A percentile compares a stretch with the other conserved stretches of the same genome.
phyloP scores from a whole-genome alignment of 2,329 filamentous ascomycete genomes.

The Aureobasidium namibiae region DNA sequence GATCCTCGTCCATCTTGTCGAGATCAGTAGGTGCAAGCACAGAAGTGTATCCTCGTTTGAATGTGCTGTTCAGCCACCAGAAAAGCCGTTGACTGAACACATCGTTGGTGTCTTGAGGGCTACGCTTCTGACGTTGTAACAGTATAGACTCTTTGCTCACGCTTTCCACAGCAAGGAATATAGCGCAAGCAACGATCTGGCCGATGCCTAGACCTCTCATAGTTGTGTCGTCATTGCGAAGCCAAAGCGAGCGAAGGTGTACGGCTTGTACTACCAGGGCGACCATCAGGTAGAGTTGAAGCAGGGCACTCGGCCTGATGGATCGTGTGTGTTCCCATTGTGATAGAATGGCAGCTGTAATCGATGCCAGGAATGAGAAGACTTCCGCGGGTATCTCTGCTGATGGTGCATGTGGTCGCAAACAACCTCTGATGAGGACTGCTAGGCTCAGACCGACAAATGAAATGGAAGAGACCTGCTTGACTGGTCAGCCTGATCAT shows the following conservation, averaged over 20 bases:
- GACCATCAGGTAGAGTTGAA: slow-evolving; percentile 24
- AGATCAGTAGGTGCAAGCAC: slow-evolving; percentile 22
- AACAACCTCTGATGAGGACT: slow-evolving; percentile 16
- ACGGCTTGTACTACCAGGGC: slow-evolving; percentile 23
- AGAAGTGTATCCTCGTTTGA: slow-evolving; percentile 21
- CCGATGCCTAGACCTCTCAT: slow-evolving; percentile 15
- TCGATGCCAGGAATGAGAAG: slow-evolving; percentile 20
- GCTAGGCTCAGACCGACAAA: slow-evolving; percentile 21
- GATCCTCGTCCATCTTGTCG: slow-evolving; percentile 21
- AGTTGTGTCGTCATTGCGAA: slow-evolving; percentile 17
- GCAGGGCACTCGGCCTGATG: slow-evolving; percentile 21
- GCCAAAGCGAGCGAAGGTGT: slow-evolving; percentile 22
- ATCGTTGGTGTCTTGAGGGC: slow-evolving; percentile 30
- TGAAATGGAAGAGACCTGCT: slow-evolving; percentile 13
- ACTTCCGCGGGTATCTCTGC: slow-evolving; percentile 20
- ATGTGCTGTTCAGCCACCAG: slow-evolving; percentile 30
- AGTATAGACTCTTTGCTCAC: slow-evolving; percentile 21
- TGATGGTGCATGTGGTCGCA: background rate
- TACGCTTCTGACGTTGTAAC: slow-evolving; percentile 17
- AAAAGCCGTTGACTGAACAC: slow-evolving; percentile 30
- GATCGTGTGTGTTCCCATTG: slow-evolving; percentile 23
- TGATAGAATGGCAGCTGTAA: slow-evolving; percentile 19
- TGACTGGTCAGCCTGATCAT: background rate
- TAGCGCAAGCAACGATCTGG: slow-evolving; percentile 19
- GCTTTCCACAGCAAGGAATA: slow-evolving; percentile 23